A percentile compares a stretch with the other conserved stretches of the same genome.
These are phyloP conservation scores for Lentinula guzmanii DNA, from an alignment of 768 basidiomycete species.

Conservation along the genomic window DNA sequence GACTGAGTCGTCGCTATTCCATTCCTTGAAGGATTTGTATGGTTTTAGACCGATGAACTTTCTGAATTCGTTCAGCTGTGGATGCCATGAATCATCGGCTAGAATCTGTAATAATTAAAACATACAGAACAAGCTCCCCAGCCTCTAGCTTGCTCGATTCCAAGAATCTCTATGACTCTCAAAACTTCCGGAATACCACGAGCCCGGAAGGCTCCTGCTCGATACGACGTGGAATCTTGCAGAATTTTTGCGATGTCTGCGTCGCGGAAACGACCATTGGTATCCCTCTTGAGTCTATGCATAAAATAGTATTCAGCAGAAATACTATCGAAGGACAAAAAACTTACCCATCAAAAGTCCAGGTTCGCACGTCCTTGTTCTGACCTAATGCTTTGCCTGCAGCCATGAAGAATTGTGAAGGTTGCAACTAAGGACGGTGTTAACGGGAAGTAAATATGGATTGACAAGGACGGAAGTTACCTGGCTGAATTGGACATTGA, in stretches of 20 bases:
- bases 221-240: slow-evolving; percentile 36
- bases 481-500: not conserved
- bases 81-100: not conserved
- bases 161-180: slow-evolving; percentile 49
- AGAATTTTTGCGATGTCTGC: slow-evolving; percentile 43
- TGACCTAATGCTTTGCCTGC: not conserved
- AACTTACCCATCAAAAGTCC: slow-evolving; percentile 43
- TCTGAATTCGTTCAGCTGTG: slow-evolving; percentile 48
- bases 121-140: slow-evolving; percentile 47
- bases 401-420: not conserved
- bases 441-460: not conserved
- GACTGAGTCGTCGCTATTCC: slow-evolving; percentile 43
- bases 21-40: slow-evolving; percentile 46
- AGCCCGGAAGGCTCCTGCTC: slow-evolving; percentile 42
- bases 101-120: not conserved
- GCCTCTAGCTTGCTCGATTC: slow-evolving; percentile 43
- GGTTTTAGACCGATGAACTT: slow-evolving; percentile 42
- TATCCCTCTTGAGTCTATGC: not conserved
- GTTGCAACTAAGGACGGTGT: not conserved
- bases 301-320: slow-evolving; percentile 8
- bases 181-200: slow-evolving; percentile 41
- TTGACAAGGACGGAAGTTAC: not conserved
- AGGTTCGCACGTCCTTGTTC: slow-evolving; percentile 20
- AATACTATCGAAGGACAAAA: not conserved
- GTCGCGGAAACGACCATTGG: slow-evolving; percentile 41